Percentiles rank a stretch among this genome's conserved stretches.
Evolutionary conservation across 2,329 filamentous ascomycete species (phyloP).

Genomic region (Cercospora sp.): DNA sequence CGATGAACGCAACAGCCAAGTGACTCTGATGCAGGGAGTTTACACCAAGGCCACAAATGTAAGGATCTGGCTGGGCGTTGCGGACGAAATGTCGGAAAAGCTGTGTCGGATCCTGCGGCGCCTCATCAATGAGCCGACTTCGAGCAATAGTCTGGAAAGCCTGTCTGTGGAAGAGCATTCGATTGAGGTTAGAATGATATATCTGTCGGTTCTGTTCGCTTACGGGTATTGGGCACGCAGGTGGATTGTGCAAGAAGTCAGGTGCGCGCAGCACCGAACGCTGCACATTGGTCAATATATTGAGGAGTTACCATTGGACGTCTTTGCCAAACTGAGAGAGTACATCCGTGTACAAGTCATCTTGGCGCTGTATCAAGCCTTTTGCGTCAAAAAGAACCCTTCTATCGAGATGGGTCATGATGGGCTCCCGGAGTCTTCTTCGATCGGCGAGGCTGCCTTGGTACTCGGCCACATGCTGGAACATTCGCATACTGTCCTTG

Average conservation of each 20-base stretch:
- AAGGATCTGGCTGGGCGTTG: conserved; percentile 16
- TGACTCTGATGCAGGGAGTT: conserved; percentile 21
- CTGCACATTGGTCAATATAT: conserved; percentile 4
- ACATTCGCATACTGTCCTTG: background rate
- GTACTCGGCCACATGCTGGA: background rate
- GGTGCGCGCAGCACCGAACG: conserved; percentile 2
- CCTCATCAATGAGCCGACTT: background rate
- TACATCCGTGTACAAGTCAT: conserved; percentile 9
- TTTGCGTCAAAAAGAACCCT: background rate
- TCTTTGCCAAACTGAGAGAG: conserved; percentile 8
- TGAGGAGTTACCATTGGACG: background rate
- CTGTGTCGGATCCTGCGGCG: background rate
- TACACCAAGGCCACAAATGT: conserved; percentile 12
- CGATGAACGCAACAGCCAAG: conserved; percentile 16
- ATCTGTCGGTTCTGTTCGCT: conserved; percentile 3
- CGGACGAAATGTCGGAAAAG: background rate
- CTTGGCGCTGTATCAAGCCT: background rate
- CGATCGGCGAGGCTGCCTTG: background rate
- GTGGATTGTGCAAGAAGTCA: conserved; percentile 19
- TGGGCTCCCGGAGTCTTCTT: background rate
- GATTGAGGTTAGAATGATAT: background rate
- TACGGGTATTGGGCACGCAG: conserved; percentile 4
- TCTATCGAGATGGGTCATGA: background rate
- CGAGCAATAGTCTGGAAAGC: background rate
- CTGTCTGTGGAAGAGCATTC: background rate